phyloP scores from a whole-genome alignment of 306 rosid species.

The Comarum palustre region DNA sequence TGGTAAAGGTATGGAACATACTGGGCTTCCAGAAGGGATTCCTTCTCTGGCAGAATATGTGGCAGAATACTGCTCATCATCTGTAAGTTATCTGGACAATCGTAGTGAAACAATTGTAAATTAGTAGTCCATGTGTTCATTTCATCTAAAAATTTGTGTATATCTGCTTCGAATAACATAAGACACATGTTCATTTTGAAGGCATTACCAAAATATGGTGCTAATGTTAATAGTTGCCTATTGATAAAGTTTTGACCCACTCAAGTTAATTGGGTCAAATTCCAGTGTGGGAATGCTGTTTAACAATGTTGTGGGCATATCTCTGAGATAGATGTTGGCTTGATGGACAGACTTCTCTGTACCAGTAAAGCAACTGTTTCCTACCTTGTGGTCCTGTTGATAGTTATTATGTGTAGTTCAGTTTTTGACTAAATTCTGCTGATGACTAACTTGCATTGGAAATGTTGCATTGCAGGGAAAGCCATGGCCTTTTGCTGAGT shows the following conservation, averaged over 20 bases:
- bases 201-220: constrained; percentile 15
- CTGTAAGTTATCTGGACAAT: constrained; percentile 50
- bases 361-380: not conserved
- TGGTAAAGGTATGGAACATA: constrained; percentile 50
- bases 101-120: not conserved
- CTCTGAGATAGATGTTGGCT: not conserved
- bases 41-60: constrained; percentile 77
- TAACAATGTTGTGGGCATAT: not conserved
- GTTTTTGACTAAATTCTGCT: constrained; percentile 11
- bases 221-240: constrained; percentile 10
- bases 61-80: constrained; percentile 71
- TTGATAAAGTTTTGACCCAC: not conserved
- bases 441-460: constrained; percentile 21
- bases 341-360: not conserved
- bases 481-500: constrained; percentile 81
- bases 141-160: constrained; percentile 3
- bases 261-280: not conserved
- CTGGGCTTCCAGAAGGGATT: constrained; percentile 71
- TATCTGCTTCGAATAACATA: constrained; percentile 9
- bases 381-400: constrained; percentile 8
- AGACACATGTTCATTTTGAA: constrained; percentile 12
- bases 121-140: constrained; percentile 1
- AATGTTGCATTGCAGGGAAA: constrained; percentile 57
- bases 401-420: constrained; percentile 8
- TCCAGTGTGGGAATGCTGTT: not conserved